These are phyloP conservation scores for Solanum bulbocastanum DNA, from an alignment of 257 asterid species.

Conservation along the genomic window DNA sequence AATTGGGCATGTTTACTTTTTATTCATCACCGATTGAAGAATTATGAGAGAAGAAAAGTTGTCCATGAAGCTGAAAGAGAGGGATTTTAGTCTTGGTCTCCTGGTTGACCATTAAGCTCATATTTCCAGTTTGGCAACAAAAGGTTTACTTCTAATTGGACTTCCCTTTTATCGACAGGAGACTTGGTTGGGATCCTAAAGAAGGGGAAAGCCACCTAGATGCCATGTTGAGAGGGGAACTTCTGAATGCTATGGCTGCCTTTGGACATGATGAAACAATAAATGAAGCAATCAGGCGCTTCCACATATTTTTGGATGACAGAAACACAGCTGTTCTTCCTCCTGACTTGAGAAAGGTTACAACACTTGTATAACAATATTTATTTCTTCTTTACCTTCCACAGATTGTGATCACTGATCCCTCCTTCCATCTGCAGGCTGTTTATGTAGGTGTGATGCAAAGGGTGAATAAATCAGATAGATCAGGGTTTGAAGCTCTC, in stretches of 20 bases:
- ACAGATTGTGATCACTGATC: background rate
- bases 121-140: background rate
- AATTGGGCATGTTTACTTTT: background rate
- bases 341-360: conserved; percentile 91
- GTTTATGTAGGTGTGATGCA: conserved; percentile 75
- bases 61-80: background rate
- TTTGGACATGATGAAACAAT: conserved; percentile 65
- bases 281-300: conserved; percentile 72
- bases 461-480: conserved; percentile 50
- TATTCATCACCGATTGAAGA: background rate
- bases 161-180: conserved; percentile 38
- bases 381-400: background rate
- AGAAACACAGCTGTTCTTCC: conserved; percentile 63
- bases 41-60: background rate
- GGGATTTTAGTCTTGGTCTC: background rate
- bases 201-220: conserved; percentile 87
- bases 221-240: conserved; percentile 91
- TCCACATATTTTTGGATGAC: conserved; percentile 57
- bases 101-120: background rate
- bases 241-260: conserved; percentile 54
- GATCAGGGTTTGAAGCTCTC: conserved; percentile 72
- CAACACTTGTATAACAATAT: background rate
- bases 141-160: background rate
- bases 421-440: conserved; percentile 43
- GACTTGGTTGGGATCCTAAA: conserved; percentile 96